phyloP scores from a whole-genome alignment of 2,329 filamentous ascomycete species.

The Pestalotiopsis sp. region DNA sequence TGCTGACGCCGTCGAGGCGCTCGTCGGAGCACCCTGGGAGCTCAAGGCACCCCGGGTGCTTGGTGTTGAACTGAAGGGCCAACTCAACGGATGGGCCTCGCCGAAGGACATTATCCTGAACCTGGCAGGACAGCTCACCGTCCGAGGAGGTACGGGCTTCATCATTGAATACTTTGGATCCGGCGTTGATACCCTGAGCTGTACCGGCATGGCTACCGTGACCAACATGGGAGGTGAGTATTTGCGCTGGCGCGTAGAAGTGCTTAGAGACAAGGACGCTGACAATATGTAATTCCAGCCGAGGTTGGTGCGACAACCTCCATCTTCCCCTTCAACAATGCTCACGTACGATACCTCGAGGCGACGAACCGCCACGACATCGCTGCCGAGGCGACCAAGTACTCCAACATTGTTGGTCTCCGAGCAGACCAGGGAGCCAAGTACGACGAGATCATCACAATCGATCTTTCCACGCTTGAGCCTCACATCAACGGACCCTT shows the following conservation, averaged over 20 bases:
- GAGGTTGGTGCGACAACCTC: conserved; percentile 96
- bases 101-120: conserved; percentile 95
- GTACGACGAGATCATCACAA: conserved; percentile 89
- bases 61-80: conserved; percentile 80
- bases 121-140: conserved; percentile 85
- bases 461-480: conserved; percentile 86
- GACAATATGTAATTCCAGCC: conserved; percentile 73
- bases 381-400: conserved; percentile 62
- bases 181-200: conserved; percentile 84
- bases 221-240: conserved; percentile 84
- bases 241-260: conserved; percentile 27
- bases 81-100: conserved; percentile 85
- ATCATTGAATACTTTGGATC: conserved; percentile 94
- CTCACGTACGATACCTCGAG: conserved; percentile 81
- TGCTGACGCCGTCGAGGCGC: conserved; percentile 93
- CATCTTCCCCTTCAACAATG: conserved; percentile 87
- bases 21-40: conserved; percentile 97
- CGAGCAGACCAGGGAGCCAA: conserved; percentile 77
- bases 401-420: conserved; percentile 58
- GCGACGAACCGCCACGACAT: conserved; percentile 78
- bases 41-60: conserved; percentile 90
- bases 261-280: conserved; percentile 79
- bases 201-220: conserved; percentile 89
- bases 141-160: conserved; percentile 89
- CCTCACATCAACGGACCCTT: conserved; percentile 97